These are phyloP conservation scores for Casuarina cunninghamiana DNA, from an alignment of 306 rosid genomes.

Conservation along the genomic window DNA sequence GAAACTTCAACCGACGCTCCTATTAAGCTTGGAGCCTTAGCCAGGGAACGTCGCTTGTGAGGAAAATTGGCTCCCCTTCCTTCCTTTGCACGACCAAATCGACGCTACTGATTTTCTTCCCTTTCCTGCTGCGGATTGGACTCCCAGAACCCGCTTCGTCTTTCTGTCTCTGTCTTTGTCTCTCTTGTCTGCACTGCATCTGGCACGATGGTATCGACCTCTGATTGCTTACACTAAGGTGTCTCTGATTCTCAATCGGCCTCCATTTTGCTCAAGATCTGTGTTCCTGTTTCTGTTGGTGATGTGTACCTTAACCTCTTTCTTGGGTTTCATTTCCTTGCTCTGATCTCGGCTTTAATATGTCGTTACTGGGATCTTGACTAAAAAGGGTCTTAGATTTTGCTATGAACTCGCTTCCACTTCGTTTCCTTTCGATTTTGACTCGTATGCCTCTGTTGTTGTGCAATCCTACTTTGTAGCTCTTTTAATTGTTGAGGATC, in stretches of 20 bases:
- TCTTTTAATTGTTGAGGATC: constrained; percentile 5
- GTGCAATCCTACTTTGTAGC: constrained; percentile 4
- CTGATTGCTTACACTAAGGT: neutral
- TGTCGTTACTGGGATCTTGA: neutral
- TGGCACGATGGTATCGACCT: neutral
- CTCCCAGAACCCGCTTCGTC: neutral
- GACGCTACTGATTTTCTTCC: neutral
- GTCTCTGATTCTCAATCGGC: constrained; percentile 5
- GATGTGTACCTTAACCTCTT: constrained; percentile 21
- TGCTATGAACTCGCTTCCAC: neutral
- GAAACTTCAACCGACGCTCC: neutral
- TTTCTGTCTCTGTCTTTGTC: neutral
- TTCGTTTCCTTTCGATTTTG: constrained; percentile 11
- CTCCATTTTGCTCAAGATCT: constrained; percentile 28
- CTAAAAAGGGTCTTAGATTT: constrained; percentile 13
- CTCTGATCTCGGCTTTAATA: neutral
- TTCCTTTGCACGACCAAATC: neutral
- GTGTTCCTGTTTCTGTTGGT: constrained; percentile 37
- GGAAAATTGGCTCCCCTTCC: neutral
- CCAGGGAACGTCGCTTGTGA: neutral
- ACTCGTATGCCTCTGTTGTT: neutral
- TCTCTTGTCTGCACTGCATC: neutral
- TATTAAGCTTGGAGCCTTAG: neutral
- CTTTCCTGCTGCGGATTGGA: neutral
- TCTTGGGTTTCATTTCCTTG: neutral